Evolutionary conservation across 2,329 filamentous ascomycete species (phyloP), one percentile per base, ranked within the genome.

Genomic region (Calonectria pauciramosa): DNA sequence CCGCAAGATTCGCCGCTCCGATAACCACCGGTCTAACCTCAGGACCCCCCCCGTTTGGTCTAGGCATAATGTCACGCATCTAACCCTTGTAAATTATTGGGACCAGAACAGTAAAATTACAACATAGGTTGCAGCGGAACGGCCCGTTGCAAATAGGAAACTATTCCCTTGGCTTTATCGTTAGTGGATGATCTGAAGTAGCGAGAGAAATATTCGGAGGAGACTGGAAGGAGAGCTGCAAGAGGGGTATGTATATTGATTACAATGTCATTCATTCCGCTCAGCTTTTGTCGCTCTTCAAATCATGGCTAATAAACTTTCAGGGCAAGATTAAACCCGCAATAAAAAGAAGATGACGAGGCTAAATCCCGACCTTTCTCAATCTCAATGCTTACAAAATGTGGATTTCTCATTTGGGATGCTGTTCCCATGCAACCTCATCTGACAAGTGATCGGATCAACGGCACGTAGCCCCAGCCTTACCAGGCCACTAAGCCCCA

Each of bases 401-500:
- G 34, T 34, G 32, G n/a, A 20, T 38, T 52, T 52, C 26, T 47
- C 20, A 41, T 41, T 36, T 47, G 26, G 14, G 20, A 32, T 9
- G 36, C 36, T 30, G 41, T 23, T 26, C 60, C 18, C 34, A 30
- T 18, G 14, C 20, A 32, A 36, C 41, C 4, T 34, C 41, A 34
- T n/a, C 30, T 36, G 41, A 34, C 70, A 49, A 36, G 54, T 59
- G 56, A 63, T 44, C 72, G 73, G 73, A 65, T 68, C 69, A 44
- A 44, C 64, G 67, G 66, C 67, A 68, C 66, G 6, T 4, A 26
- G 38, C 59, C 49, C 49, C 77, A 80, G 75, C 76, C 72, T 71
- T 80, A 73, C 65, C 11, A 26, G 18, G 38, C 30, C 73, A 69
- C 79, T 81, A 81, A 51, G 60, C 79, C 78, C 14, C 64, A 77